Evolutionary conservation across 2,329 filamentous ascomycete genomes (phyloP), one percentile per base, ranked within the genome.

Genomic region (Neocatenulostroma microsporum): DNA sequence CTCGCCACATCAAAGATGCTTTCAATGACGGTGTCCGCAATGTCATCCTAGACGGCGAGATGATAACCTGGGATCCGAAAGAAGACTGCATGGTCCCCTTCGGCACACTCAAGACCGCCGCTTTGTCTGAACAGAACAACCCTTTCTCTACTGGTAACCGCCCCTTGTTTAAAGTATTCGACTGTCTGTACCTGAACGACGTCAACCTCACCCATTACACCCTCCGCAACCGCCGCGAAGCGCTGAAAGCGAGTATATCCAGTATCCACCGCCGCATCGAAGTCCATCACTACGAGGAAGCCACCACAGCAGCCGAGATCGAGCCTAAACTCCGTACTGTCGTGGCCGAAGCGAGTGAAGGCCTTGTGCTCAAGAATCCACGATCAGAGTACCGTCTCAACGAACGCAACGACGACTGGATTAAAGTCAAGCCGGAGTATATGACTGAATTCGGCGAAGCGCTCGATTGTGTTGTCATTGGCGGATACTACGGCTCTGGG

Each of bases 351-450:
- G 78, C 84, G 0, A 89, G 84, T 0, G 91, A 96, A 60, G 91
- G 91, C 2, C 69, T 96, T 1, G 87, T 98, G 0, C 66, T 96
- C 35, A 98, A 98, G 66, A 96, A 94, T 45, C 91, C 91, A 6
- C 73, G 82, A 4, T 94, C 88, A 0, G 73, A 77, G 53, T 98
- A 98, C 58, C 74, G 78, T 5, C 71, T 96, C 8, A 94, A 94
- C 54, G 84, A 85, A 48, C 82, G 91, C 31, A 91, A 93, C 52
- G 84, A 94, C 50, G 85, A 94, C 61, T 98, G 91, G 91, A 82
- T 95, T 64, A 98, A 98, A 58, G 88, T 98, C 7, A 98, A 98
- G 54, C 91, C 91, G 1, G 91, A 98, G 47, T 98, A 98, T 60
- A 95, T 96, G 88, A 80, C 80, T 2, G 89, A 94, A 45, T 94